Conservation (phyloP, 768 basidiomycete genomes). For the Kondoa subrosea region DNA sequence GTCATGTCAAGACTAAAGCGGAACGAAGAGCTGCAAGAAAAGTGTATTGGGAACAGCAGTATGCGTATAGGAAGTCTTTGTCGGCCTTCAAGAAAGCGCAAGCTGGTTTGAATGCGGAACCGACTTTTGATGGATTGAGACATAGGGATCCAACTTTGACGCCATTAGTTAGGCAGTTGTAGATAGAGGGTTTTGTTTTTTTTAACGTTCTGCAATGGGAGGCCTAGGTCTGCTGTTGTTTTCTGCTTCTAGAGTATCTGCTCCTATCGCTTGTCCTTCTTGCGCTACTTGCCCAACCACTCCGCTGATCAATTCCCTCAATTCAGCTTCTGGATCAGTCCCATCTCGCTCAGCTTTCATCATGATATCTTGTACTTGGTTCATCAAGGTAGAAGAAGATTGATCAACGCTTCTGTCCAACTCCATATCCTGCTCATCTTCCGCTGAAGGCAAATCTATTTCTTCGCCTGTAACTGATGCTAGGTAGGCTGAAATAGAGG, state of each 20-base stretch:
- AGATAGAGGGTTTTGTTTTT: not conserved
- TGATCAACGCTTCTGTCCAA: not conserved
- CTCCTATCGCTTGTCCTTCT: constrained; percentile 22
- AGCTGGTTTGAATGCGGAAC: not conserved
- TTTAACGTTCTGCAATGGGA: constrained; percentile 2
- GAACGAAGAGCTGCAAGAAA: not conserved
- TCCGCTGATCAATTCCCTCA: constrained; percentile 31
- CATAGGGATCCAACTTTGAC: not conserved
- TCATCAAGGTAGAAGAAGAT: constrained; percentile 23
- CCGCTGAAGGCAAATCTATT: not conserved
- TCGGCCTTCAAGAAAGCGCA: not conserved
- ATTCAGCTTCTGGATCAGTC: constrained; percentile 26
- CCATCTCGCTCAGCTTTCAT: constrained; percentile 28
- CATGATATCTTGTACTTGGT: constrained; percentile 31
- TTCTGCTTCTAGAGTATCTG: constrained; percentile 12
- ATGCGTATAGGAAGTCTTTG: not conserved
- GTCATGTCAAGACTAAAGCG: not conserved
- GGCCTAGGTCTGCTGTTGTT: not conserved
- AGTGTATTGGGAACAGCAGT: not conserved
- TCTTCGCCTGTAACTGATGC: constrained; percentile 24
- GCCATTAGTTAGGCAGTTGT: not conserved
- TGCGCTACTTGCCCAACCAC: constrained; percentile 27
- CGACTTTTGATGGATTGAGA: not conserved
- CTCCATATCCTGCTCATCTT: not conserved
- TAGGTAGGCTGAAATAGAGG: constrained; percentile 27